These are phyloP conservation scores for Neonectria ditissima DNA, from an alignment of 2,329 filamentous ascomycete genomes.

Conservation along the genomic window DNA sequence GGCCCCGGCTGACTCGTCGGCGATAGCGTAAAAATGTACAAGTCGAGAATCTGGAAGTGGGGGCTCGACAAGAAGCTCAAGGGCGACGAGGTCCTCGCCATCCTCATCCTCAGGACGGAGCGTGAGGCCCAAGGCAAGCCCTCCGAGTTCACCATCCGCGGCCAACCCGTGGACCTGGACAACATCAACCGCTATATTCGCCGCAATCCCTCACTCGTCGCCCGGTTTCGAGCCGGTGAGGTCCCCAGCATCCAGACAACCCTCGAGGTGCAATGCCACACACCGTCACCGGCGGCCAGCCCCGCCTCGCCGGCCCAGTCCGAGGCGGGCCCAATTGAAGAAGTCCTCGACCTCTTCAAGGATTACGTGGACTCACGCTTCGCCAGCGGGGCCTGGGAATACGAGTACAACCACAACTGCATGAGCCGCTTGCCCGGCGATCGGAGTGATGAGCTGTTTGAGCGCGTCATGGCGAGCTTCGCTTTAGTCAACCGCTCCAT, in stretches of 20 bases:
- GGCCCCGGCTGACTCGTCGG: conserved; percentile 6
- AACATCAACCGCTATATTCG: conserved; percentile 56
- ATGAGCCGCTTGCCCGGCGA: conserved; percentile 39
- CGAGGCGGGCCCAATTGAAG: conserved; percentile 43
- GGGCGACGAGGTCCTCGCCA: conserved; percentile 54
- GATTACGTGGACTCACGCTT: conserved; percentile 49
- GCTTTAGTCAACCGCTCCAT: conserved; percentile 50
- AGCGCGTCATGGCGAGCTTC: conserved; percentile 50
- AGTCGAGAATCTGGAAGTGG: conserved; percentile 57
- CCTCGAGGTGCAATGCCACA: conserved; percentile 49
- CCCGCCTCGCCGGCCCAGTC: conserved; percentile 36
- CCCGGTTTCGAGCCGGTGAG: conserved; percentile 48
- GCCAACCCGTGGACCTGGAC: conserved; percentile 53
- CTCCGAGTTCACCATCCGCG: conserved; percentile 53
- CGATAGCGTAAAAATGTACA: conserved; percentile 56
- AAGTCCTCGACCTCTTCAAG: conserved; percentile 44
- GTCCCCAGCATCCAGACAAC: conserved; percentile 47
- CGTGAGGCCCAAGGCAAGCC: conserved; percentile 50
- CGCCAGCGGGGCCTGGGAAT: conserved; percentile 43
- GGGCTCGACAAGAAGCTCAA: conserved; percentile 57
- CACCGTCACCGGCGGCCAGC: conserved; percentile 42
- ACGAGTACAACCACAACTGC: conserved; percentile 49
- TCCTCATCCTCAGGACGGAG: conserved; percentile 53
- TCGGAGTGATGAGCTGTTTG: conserved; percentile 51
- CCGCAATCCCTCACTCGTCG: conserved; percentile 52